Evolutionary conservation across 2,329 filamentous ascomycete species (phyloP), one percentile per base, ranked within the genome.

Genomic region (Aspergillus tubingensis): DNA sequence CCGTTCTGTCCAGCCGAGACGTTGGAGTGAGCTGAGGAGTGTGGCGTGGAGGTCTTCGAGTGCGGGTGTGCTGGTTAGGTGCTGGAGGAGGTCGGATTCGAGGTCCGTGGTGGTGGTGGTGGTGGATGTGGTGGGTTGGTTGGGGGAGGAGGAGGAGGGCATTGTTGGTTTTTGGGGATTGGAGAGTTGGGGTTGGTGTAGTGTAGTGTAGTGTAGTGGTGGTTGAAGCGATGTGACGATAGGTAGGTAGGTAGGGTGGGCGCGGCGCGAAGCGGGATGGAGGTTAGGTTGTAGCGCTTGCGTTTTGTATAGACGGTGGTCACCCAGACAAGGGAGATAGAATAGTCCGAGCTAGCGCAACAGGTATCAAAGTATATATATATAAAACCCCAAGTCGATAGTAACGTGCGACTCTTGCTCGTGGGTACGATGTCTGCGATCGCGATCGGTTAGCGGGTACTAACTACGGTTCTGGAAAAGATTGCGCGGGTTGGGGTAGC

Each of bases 1-100:
- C 27, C 79, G 78, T 66, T 85, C 80, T 44, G 83, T 82, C 85
- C 85, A 88, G 66, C 85, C 85, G n/a, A 78, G 74, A 56, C 83
- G 79, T 67, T 85, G 81, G 10, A 88, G 79, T 21, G 81, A 80
- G 67, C 85, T 80, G 60, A 82, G 77, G 25, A 88, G 78, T 1
- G 80, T 79, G 39, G 76, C 67, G 68, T 87, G 84, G 47, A 88
- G 83, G 68, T 82, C 81, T 68, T 81, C 79, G 65, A 87, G 82
- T 57, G 82, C 80, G 67, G 77, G 76, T 36, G 77, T 77, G 62
- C 75, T 71, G 53, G 80, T 77, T 43, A 86, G 81, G 44, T 77
- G 80, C 69, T 74, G 70, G 70, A 80, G 69, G 66, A 75, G 70
- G 62, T 74, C 68, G 60, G 72, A 69, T 70, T 76, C 74, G 56